These are phyloP conservation scores for Dendrobium nobile DNA, from an alignment of 106 monocot species.

Conservation along the genomic window DNA sequence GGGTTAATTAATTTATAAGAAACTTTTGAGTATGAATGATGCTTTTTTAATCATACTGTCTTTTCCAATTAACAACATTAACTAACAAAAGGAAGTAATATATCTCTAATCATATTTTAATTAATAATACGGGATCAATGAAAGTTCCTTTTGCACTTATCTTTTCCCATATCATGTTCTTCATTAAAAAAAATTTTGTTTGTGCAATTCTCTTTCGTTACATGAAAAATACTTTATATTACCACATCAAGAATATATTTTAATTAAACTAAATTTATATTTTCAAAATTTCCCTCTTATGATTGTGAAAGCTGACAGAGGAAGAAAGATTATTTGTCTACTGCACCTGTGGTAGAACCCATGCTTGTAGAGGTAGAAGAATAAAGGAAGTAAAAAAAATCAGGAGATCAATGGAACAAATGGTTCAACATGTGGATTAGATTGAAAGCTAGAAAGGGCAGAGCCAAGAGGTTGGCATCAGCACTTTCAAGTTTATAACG, in stretches of 20 bases:
- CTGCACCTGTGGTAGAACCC: not conserved
- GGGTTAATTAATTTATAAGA: not conserved
- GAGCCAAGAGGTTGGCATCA: not conserved
- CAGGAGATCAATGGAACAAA: not conserved
- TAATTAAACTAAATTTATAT: no score
- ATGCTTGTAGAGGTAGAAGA: not conserved
- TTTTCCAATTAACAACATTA: not conserved
- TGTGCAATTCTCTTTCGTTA: not conserved
- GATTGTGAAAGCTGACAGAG: not conserved
- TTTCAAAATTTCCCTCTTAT: not conserved
- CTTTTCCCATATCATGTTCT: no score
- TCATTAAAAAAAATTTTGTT: not conserved
- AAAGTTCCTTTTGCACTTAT: not conserved
- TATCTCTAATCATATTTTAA: not conserved
- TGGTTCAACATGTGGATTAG: not conserved
- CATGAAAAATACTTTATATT: no score
- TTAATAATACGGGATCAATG: not conserved
- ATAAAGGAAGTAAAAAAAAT: not conserved
- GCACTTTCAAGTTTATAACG: not conserved
- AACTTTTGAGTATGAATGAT: not conserved
- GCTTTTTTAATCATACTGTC: not conserved
- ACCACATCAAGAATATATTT: no score
- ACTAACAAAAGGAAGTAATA: not conserved
- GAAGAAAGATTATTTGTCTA: not conserved
- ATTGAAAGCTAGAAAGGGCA: not conserved